phyloP scores from a whole-genome alignment of 805 yeast genomes.

The Suhomyces pyralidae region DNA sequence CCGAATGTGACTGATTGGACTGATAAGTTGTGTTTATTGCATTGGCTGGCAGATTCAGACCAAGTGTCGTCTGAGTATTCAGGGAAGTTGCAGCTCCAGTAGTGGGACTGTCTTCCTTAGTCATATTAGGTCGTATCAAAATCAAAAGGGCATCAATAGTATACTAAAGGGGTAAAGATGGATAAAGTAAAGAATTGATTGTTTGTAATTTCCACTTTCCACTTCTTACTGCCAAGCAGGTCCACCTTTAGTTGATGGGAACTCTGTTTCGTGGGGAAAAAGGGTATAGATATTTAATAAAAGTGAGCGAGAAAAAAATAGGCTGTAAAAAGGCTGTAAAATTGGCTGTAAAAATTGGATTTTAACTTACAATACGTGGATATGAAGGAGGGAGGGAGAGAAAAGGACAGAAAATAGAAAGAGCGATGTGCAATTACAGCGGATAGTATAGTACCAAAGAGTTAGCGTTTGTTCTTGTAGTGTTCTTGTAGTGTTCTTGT shows the following conservation, averaged over 20 bases:
- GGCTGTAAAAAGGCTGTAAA: not conserved
- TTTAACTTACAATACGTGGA: too few species aligned
- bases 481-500: too few species aligned
- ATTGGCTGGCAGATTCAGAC: not conserved
- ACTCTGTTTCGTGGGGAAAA: not conserved
- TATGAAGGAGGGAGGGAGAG: too few species aligned
- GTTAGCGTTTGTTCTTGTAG: too few species aligned
- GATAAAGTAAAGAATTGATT: too few species aligned
- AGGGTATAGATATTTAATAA: not conserved
- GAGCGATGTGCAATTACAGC: too few species aligned
- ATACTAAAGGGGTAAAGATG: too few species aligned
- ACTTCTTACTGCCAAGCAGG: not conserved
- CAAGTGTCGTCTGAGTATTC: not conserved
- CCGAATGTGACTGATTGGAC: too few species aligned
- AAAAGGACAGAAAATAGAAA: too few species aligned
- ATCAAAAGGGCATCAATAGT: not conserved
- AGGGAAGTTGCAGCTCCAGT: not conserved
- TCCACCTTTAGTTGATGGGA: not conserved
- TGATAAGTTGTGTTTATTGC: too few species aligned
- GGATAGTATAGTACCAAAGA: too few species aligned
- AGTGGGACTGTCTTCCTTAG: constrained; percentile 1
- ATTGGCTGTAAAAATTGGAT: not conserved
- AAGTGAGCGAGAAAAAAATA: not conserved
- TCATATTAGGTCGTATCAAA: not conserved
- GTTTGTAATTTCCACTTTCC: not conserved